Conservation (phyloP, 371 early-diverging fungal genomes). For the Syncephalastrum racemosum region DNA sequence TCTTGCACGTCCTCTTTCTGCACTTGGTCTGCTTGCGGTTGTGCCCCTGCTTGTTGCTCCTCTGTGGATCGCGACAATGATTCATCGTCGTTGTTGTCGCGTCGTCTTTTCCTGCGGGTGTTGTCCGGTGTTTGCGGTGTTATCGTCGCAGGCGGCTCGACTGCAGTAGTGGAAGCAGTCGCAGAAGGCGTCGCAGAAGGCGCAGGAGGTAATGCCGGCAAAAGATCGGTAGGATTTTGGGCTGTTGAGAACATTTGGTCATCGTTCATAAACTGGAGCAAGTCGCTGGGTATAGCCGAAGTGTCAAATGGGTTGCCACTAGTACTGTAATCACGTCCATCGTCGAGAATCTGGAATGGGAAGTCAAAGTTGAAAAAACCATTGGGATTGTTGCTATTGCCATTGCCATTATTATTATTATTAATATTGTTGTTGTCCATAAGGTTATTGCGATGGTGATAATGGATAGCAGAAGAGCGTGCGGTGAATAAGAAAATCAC, state of each 20-base stretch:
- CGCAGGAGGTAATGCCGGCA: background rate
- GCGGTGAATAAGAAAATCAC: too few relatives aligned
- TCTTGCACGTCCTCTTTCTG: conserved; percentile 11
- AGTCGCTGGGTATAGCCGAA: conserved; percentile 11
- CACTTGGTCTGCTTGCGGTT: background rate
- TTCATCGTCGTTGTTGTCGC: background rate
- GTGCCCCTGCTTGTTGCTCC: background rate
- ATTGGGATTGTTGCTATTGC: conserved; percentile 3
- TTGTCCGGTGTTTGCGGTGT: background rate
- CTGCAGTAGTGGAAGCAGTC: background rate
- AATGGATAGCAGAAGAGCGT: too few relatives aligned
- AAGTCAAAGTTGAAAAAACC: conserved; percentile 10
- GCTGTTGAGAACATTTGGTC: background rate
- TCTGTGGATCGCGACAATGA: background rate
- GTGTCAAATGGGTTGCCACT: background rate
- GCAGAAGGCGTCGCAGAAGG: background rate
- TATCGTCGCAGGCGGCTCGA: background rate
- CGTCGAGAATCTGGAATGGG: conserved; percentile 9
- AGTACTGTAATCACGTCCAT: background rate
- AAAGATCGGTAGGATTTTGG: background rate
- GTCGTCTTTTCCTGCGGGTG: conserved; percentile 8
- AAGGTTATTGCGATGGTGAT: too few relatives aligned
- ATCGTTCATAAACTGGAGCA: conserved; percentile 15
- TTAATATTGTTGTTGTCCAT: too few relatives aligned
- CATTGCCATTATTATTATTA: background rate